These are phyloP conservation scores for Aspergillus brunneoviolaceus DNA, from an alignment of 2,329 filamentous ascomycete species.

Conservation along the genomic window DNA sequence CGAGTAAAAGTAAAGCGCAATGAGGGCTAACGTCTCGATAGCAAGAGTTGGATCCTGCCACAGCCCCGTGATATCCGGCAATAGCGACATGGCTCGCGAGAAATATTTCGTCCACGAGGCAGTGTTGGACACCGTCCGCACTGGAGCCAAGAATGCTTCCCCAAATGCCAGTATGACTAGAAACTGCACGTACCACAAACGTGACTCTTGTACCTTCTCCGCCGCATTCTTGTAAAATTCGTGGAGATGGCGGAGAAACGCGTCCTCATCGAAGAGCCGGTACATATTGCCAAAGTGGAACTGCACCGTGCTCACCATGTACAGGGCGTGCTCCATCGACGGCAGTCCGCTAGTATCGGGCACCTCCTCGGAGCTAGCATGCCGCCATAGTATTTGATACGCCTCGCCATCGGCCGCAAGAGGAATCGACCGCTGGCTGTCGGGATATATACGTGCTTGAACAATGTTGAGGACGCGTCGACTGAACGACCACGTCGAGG, in stretches of 20 bases:
- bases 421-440: slow-evolving; percentile 37
- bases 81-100: slow-evolving; percentile 41
- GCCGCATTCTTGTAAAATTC: slow-evolving; percentile 40
- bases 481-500: slow-evolving; percentile 57
- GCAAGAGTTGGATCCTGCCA: slow-evolving; percentile 44
- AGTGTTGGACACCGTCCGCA: slow-evolving; percentile 36
- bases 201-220: slow-evolving; percentile 25
- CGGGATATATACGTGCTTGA: slow-evolving; percentile 46
- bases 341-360: slow-evolving; percentile 43
- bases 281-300: slow-evolving; percentile 56
- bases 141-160: slow-evolving; percentile 49
- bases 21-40: slow-evolving; percentile 52
- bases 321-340: slow-evolving; percentile 52
- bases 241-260: slow-evolving; percentile 44
- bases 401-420: slow-evolving; percentile 51
- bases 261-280: slow-evolving; percentile 54
- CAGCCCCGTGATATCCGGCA: slow-evolving; percentile 42
- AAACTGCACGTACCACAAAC: slow-evolving; percentile 53
- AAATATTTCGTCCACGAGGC: slow-evolving; percentile 47
- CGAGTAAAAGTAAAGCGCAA: slow-evolving; percentile 51
- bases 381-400: slow-evolving; percentile 52
- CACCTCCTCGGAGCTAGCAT: slow-evolving; percentile 33
- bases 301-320: slow-evolving; percentile 56
- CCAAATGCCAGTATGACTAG: slow-evolving; percentile 53
- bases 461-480: slow-evolving; percentile 49